Base-by-base conservation (phyloP, 2,329 filamentous ascomycete genomes). In the Leptographium lundbergii region DNA sequence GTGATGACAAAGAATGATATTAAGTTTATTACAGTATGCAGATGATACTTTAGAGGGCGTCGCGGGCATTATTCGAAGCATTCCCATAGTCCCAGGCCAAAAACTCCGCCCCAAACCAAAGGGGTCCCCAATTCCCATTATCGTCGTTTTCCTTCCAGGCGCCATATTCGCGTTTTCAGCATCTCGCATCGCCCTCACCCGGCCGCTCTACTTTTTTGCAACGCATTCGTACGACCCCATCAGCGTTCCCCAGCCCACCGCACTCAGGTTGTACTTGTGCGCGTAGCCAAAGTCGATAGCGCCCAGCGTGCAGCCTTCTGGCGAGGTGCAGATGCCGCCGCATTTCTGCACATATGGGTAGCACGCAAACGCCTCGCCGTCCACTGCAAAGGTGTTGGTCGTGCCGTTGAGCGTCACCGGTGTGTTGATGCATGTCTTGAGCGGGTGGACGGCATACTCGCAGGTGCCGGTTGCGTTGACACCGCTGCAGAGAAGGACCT, bases 221-320 rank as follows among this genome's bases (percentile, higher is more conserved):
- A 69, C 63, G 63, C 74, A 76, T 56, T 67, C 61, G 62, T 75
- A 75, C 24, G 71, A 72, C 57, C 64, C 60, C 59, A 75, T 69
- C n/a, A 36, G 47, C 14, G 66, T 63, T 54, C 76, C 67, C 79
- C 78, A 81, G 54, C 67, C 59, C 53, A 78, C 74, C 32, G 68
- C 69, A 29, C 70, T 68, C 57, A 81, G 65, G 65, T 81, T 72
- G 66, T 70, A 75, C 68, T 79, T 80, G 70, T 77, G 59, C 59
- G 69, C 65, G 65, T 74, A 77, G 62, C 67, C 63, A 63, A 73
- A 80, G 64, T 73, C 72, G 55, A 81, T 70, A 9, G 71, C 65
- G 42, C 78, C 79, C 60, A 78, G 72, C 0, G 78, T 80, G 69
- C 79, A 81, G 42, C 78, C 79, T 52, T 74, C 75, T 2, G 77